Conservation (phyloP, 2,329 filamentous ascomycete species). For the Pseudocercospora vitis region DNA sequence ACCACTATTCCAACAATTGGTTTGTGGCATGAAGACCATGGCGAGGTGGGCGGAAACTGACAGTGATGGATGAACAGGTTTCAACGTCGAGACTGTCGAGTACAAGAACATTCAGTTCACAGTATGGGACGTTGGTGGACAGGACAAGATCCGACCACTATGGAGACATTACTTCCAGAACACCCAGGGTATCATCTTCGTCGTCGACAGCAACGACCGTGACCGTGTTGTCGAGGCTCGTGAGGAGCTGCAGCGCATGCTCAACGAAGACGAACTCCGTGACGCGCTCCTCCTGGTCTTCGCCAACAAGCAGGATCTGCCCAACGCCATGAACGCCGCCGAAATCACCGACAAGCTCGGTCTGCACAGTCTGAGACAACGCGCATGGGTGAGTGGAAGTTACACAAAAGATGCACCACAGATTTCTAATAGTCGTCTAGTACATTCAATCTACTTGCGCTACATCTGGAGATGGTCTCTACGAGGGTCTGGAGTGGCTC, state of each 20-base stretch:
- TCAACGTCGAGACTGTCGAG: constrained; percentile 99
- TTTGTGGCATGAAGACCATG: constrained; percentile 36
- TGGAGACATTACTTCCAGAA: constrained; percentile 99
- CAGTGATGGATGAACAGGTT: constrained; percentile 56
- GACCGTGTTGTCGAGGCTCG: constrained; percentile 96
- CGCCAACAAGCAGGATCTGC: constrained; percentile 96
- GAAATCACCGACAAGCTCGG: constrained; percentile 99
- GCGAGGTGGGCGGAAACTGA: constrained; percentile 12
- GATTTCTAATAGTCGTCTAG: constrained; percentile 42
- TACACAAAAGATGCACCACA: neutral
- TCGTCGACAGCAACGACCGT: constrained; percentile 98
- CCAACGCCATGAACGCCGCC: constrained; percentile 97
- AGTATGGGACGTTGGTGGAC: constrained; percentile 99
- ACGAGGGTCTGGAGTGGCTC: constrained; percentile 83
- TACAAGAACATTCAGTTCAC: constrained; percentile 99
- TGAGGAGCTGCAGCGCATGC: constrained; percentile 95
- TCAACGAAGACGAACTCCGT: constrained; percentile 98
- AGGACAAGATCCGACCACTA: constrained; percentile 99
- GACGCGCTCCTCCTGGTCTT: constrained; percentile 96
- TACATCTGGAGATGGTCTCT: constrained; percentile 98
- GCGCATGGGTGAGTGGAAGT: constrained; percentile 96
- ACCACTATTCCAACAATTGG: constrained; percentile 96
- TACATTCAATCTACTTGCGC: constrained; percentile 99
- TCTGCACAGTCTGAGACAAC: constrained; percentile 97
- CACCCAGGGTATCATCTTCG: constrained; percentile 99